phyloP scores from a whole-genome alignment of 345 rosid genomes.

The Raphanus sativus region DNA sequence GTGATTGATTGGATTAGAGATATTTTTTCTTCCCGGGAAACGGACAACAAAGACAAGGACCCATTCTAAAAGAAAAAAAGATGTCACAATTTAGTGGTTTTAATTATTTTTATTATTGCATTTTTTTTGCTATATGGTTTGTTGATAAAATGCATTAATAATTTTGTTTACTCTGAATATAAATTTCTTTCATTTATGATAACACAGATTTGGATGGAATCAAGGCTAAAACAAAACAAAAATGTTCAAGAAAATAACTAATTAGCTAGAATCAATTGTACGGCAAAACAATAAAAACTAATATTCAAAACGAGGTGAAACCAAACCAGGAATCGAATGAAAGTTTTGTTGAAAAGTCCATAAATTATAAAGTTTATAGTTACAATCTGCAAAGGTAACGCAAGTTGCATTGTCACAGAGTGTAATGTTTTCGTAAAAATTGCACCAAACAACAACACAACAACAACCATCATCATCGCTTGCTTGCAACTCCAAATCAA shows the following conservation, averaged over 20 bases:
- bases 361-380: background rate
- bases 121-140: too few species aligned
- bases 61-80: background rate
- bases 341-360: background rate
- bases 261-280: too few species aligned
- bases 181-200: too few species aligned
- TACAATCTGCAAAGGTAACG: slow-evolving; percentile 15
- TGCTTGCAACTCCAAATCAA: background rate
- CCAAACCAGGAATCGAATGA: background rate
- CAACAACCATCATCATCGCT: background rate
- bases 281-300: background rate
- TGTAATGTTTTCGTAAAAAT: slow-evolving; percentile 25
- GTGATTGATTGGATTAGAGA: background rate
- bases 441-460: slow-evolving; percentile 20
- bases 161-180: too few species aligned
- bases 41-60: background rate
- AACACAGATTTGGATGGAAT: background rate
- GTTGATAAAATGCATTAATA: too few species aligned
- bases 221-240: background rate
- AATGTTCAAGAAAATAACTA: too few species aligned
- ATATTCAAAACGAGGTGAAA: background rate
- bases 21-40: background rate
- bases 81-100: background rate
- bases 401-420: slow-evolving; percentile 26
- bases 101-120: too few species aligned